phyloP scores from a whole-genome alignment of 2,329 filamentous ascomycete species.

The Pyrenophora graminea region DNA sequence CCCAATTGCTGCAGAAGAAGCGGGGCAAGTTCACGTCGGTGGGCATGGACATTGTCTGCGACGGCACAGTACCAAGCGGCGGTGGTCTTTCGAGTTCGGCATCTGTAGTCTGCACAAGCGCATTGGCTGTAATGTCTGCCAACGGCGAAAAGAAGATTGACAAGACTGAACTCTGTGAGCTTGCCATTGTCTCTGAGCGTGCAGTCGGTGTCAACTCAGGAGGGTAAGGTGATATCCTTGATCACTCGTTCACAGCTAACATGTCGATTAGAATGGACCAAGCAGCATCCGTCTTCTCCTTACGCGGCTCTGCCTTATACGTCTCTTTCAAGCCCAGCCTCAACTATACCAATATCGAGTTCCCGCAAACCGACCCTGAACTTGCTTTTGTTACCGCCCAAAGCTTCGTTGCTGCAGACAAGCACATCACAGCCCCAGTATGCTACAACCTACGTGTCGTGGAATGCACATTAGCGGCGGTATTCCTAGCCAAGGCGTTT shows the following conservation, averaged over 20 bases:
- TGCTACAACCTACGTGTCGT: constrained; percentile 98
- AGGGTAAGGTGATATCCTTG: constrained; percentile 61
- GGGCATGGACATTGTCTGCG: constrained; percentile 85
- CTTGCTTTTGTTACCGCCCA: constrained; percentile 93
- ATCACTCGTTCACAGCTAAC: constrained; percentile 23
- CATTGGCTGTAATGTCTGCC: constrained; percentile 83
- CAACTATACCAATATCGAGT: constrained; percentile 74
- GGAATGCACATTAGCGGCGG: constrained; percentile 87
- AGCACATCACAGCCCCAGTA: constrained; percentile 88
- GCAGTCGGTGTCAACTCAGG: constrained; percentile 95
- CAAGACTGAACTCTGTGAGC: constrained; percentile 88
- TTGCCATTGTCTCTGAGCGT: constrained; percentile 92
- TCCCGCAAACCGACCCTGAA: constrained; percentile 80
- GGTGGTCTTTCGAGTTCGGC: constrained; percentile 93
- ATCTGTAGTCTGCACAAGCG: constrained; percentile 88
- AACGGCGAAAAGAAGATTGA: constrained; percentile 79
- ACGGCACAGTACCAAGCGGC: constrained; percentile 89
- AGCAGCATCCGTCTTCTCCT: constrained; percentile 90
- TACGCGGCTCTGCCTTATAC: constrained; percentile 82
- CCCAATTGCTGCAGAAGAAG: constrained; percentile 72
- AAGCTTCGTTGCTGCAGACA: constrained; percentile 91
- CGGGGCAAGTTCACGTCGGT: constrained; percentile 69
- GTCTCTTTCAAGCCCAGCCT: constrained; percentile 86
- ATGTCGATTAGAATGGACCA: constrained; percentile 80
- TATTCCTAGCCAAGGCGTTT: constrained; percentile 64